Base-by-base conservation (phyloP, 768 basidiomycete genomes). In the Kwoniella europaea region DNA sequence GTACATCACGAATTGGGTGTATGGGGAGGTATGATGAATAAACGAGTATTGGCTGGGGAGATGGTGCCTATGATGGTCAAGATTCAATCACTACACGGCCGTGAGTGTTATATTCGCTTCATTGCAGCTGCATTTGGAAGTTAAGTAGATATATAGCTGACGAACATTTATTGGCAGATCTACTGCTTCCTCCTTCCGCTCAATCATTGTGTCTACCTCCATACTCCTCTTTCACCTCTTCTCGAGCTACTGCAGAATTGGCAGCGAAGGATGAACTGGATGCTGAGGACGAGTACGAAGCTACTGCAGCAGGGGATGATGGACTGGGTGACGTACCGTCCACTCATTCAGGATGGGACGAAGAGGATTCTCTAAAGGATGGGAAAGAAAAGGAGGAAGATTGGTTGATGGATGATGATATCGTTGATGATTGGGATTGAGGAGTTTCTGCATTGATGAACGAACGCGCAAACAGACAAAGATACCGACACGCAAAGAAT, bases 21-120 rank as follows among this genome's bases (percentile, higher is more conserved):
- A 7, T 83, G 81, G 79, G 76, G 77, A 18, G 81, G 82, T 3
- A 60, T 79, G 63, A 16, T 68, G 15, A 63, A 72, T 13, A 76
- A 71, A 44, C 67, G 52, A 10, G 72, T 77, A 2, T 52, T 83
- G 52, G 76, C 76, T 5, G 65, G 61, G 1, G 82, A 83, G 61
- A 20, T 79, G n/a, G 54, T 82, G 20, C 82, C 82, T 15, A 76
- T 79, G 74, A 76, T 82, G 74, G 67, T 76, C 56, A 79, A 79
- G 59, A 64, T 77, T 10, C 71, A 77, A 55, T 43, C 52, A 6
- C 15, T 72, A 42, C 64, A 67, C 22, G 58, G 43, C 3, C 42
- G 79, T 76, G 61, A 60, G 76, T 73, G 15, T 50, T 3, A 4
- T 16, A 53, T 42, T n/a, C 13, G 53, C 18, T 20, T 65, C n/a